Base-by-base conservation (phyloP, 2,329 filamentous ascomycete genomes). In the Cordyceps tenuipes region DNA sequence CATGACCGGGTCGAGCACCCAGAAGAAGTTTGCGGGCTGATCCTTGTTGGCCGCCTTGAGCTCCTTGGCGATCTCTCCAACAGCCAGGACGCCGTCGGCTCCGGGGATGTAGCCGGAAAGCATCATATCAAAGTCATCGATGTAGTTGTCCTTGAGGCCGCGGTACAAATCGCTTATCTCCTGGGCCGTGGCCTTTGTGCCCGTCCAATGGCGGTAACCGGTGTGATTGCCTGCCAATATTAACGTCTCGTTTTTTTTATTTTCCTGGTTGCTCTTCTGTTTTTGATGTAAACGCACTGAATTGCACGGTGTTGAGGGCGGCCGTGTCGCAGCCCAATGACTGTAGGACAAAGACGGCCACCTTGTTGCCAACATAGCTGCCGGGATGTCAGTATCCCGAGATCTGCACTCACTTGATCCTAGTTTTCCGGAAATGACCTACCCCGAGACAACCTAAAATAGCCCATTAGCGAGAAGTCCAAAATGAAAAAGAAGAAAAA, bases 1-100 rank as follows among this genome's bases (percentile, higher is more conserved):
- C 94, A 99, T 99, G 52, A 99, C 94, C 0, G 95, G 94, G 72
- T 99, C 94, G 29, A 99, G 81, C 3, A 96, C 90, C 93, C 93
- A 97, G 75, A 97, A 97, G 77, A 97, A 96, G 50, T 82, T 85
- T 0, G 91, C 89, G 0, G 89, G 86, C 36, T 79, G 80, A 15
- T 76, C 77, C 41, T 76, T 77, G 2, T 83, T 80, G 67, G 85
- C 87, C 57, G 82, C 77, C 70, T 88, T 89, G 62, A 97, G 80
- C 67, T 96, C 91, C 64, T 86, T 81, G 13, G 85, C 94, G 65
- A 99, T 96, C 59, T 81, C 79, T 9, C 93, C 94, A 1, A 97
- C 89, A 9, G 90, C 87, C 67, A 89, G 82, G 43, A 99, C 90
- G 0, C 88, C 88, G 8, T 89, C 85, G 0, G 92, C 92, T 39